Conservation (phyloP, 83 land plant genomes). For the Picea engelmannii region DNA sequence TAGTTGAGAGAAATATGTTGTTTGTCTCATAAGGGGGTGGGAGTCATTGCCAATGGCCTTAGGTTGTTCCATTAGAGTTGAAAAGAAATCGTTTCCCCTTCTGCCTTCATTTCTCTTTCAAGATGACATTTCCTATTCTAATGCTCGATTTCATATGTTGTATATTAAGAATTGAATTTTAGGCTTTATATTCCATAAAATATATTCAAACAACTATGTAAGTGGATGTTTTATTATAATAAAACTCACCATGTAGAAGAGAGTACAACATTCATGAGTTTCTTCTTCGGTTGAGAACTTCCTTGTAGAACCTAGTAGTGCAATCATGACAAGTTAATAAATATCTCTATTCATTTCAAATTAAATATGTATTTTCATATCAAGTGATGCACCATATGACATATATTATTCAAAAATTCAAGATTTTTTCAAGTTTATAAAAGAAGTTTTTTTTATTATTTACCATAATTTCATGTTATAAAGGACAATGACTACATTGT, state of each 20-base stretch:
- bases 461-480: too few relatives aligned
- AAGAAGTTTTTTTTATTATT: too few relatives aligned
- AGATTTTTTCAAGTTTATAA: too few relatives aligned
- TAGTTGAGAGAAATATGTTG: constrained; percentile 3
- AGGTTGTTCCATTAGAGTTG: constrained; percentile 30
- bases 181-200: not conserved
- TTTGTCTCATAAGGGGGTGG: not conserved
- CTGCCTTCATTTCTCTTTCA: constrained; percentile 26
- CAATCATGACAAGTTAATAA: not conserved
- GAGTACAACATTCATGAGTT: constrained; percentile 23
- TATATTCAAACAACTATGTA: not conserved
- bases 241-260: constrained; percentile 27
- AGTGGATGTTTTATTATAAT: not conserved
- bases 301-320: constrained; percentile 18
- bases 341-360: too few relatives aligned
- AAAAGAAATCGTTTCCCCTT: constrained; percentile 25
- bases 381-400: too few relatives aligned
- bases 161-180: not conserved
- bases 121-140: constrained; percentile 34
- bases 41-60: constrained; percentile 19
- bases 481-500: too few relatives aligned
- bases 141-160: not conserved
- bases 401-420: too few relatives aligned
- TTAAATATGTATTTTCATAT: too few relatives aligned
- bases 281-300: constrained; percentile 14